Conservation (phyloP, 2,329 filamentous ascomycete genomes). For the Neocatenulostroma microsporum region DNA sequence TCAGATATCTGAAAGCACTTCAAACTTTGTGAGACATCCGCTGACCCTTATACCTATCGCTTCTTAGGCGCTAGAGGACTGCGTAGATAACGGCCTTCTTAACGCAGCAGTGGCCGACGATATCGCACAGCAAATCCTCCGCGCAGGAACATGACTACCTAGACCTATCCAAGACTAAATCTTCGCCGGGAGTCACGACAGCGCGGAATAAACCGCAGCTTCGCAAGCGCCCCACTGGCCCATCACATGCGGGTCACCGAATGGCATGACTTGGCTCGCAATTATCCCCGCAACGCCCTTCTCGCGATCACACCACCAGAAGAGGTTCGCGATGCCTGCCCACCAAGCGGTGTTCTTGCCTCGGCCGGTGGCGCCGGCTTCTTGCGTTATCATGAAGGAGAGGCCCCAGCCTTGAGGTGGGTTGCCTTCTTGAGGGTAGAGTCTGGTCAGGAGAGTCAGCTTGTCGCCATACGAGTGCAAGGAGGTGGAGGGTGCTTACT, state of each 20-base stretch:
- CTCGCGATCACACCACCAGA: slow-evolving; percentile 33
- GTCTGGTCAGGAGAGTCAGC: background rate
- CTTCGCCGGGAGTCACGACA: too few species aligned
- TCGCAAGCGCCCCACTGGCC: slow-evolving; percentile 29
- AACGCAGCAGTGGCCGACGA: slow-evolving; percentile 6
- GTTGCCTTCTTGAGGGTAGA: slow-evolving; percentile 26
- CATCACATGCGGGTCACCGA: slow-evolving; percentile 28
- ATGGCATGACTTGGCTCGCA: slow-evolving; percentile 31
- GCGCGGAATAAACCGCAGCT: slow-evolving; percentile 21
- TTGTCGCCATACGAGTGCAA: too few species aligned
- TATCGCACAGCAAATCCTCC: slow-evolving; percentile 3
- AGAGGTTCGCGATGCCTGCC: slow-evolving; percentile 31
- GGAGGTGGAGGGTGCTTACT: too few species aligned
- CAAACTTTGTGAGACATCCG: slow-evolving; percentile 33
- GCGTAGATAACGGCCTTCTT: slow-evolving; percentile 43
- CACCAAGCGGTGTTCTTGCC: slow-evolving; percentile 29
- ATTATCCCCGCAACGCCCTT: slow-evolving; percentile 34
- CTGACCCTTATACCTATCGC: too few species aligned
- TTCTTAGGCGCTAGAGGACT: slow-evolving; percentile 43
- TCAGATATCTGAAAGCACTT: too few species aligned
- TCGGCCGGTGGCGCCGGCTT: slow-evolving; percentile 29
- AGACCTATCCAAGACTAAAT: too few species aligned
- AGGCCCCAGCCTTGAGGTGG: slow-evolving; percentile 59
- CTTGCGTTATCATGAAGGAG: slow-evolving; percentile 28
- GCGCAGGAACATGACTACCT: too few species aligned